Conservation (phyloP, 169 alveolate genomes). For the Besnoitia besnoiti region DNA sequence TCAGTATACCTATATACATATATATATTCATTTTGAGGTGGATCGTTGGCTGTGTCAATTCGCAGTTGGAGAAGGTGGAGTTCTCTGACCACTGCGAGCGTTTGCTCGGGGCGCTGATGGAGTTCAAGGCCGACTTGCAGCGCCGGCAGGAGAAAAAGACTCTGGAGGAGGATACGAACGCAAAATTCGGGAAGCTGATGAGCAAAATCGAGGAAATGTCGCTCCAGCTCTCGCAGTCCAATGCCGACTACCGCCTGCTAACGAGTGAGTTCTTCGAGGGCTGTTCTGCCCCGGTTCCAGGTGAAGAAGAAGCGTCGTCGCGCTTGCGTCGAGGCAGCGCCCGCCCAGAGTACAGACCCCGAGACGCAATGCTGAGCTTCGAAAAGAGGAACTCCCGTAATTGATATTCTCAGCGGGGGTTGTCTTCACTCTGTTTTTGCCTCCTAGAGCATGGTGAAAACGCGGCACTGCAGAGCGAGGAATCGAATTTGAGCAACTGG, state of each 20-base stretch:
- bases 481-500: too few species aligned
- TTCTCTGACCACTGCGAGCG: constrained; percentile 78
- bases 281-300: too few species aligned
- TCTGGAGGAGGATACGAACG: constrained; percentile 76
- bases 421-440: too few species aligned
- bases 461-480: too few species aligned
- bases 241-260: constrained; percentile 76
- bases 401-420: too few species aligned
- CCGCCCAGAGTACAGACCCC: neutral
- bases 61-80: constrained; percentile 77
- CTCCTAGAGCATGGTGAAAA: too few species aligned
- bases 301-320: neutral
- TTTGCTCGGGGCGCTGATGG: constrained; percentile 72
- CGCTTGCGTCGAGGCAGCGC: neutral
- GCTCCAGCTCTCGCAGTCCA: constrained; percentile 72
- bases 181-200: constrained; percentile 79
- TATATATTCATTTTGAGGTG: too few species aligned
- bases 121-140: constrained; percentile 73
- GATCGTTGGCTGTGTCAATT: too few species aligned
- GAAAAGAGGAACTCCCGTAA: too few species aligned
- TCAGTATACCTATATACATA: too few species aligned
- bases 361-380: too few species aligned
- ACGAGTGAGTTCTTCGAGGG: constrained; percentile 65
- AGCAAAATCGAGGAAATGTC: constrained; percentile 78
- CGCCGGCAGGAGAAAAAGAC: constrained; percentile 68